Conservation (phyloP, 2,329 filamentous ascomycete species). For the Albifimbria verrucaria region DNA sequence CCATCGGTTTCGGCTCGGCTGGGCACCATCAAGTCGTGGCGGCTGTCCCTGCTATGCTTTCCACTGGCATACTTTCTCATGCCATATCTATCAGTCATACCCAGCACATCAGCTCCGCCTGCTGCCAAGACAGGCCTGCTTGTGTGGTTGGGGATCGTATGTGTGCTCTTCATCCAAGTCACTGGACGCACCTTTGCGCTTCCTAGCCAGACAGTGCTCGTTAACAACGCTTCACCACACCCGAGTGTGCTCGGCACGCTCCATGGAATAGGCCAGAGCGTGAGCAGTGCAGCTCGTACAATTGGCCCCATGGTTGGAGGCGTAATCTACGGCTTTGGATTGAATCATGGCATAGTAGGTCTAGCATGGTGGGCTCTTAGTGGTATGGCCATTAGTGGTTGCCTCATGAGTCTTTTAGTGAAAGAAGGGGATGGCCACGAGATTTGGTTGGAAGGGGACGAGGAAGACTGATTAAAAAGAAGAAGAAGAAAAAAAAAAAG, state of each 20-base stretch:
- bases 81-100: constrained; percentile 69
- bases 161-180: constrained; percentile 63
- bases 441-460: constrained; percentile 61
- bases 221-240: constrained; percentile 47
- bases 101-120: constrained; percentile 48
- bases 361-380: constrained; percentile 56
- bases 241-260: constrained; percentile 44
- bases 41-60: constrained; percentile 66
- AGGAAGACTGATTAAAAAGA: no score
- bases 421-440: constrained; percentile 63
- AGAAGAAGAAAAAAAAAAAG: constrained; percentile 10
- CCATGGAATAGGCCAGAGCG: constrained; percentile 54
- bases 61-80: constrained; percentile 66
- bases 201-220: constrained; percentile 42
- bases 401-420: constrained; percentile 52
- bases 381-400: constrained; percentile 44
- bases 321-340: constrained; percentile 56
- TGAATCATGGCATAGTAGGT: constrained; percentile 55
- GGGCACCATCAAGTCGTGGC: constrained; percentile 66
- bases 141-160: constrained; percentile 63
- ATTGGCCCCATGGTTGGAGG: constrained; percentile 60
- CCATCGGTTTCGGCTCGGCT: constrained; percentile 63
- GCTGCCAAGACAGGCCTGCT: constrained; percentile 48
- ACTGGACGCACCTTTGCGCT: constrained; percentile 62
- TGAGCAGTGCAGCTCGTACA: constrained; percentile 55